Evolutionary conservation across 2,329 filamentous ascomycete species (phyloP).

Genomic region (Penicillium sp.): DNA sequence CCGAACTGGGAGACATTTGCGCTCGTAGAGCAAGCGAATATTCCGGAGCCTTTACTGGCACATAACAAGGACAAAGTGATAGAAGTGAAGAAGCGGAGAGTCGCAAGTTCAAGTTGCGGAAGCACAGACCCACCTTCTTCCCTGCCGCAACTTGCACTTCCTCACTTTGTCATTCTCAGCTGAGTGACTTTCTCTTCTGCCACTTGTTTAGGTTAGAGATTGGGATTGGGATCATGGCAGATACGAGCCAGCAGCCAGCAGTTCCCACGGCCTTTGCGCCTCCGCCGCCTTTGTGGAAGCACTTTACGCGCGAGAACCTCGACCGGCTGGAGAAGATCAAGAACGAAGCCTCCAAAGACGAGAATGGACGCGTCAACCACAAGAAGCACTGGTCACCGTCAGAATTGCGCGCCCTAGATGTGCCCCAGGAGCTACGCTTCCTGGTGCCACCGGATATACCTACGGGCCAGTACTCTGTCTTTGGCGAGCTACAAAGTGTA

Average conservation of each 20-base stretch:
- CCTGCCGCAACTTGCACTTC: constrained; percentile 1
- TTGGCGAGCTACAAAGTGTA: constrained; percentile 63
- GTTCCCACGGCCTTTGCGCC: constrained; percentile 68
- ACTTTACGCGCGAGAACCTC: constrained; percentile 74
- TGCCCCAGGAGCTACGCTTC: constrained; percentile 67
- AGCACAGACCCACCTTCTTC: constrained; percentile 18
- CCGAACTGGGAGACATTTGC: constrained; percentile 27
- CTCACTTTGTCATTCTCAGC: not conserved
- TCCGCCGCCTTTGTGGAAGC: constrained; percentile 83
- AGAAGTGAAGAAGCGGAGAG: not conserved
- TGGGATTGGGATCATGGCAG: constrained; percentile 50
- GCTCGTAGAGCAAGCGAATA: constrained; percentile 2
- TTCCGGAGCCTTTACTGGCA: constrained; percentile 3
- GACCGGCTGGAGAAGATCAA: constrained; percentile 53
- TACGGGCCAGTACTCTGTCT: constrained; percentile 65
- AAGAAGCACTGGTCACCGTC: constrained; percentile 33
- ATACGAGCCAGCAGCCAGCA: constrained; percentile 45
- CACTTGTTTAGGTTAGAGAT: too few species aligned
- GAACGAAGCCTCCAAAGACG: constrained; percentile 31
- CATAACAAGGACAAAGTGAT: not conserved
- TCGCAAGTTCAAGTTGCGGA: not conserved
- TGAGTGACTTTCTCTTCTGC: not conserved
- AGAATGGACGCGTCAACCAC: constrained; percentile 24
- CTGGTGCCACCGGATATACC: constrained; percentile 79
- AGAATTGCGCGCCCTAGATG: constrained; percentile 37